Percentiles rank a stretch among this genome's conserved stretches.
Conservation (phyloP, 2,329 filamentous ascomycete genomes). For the Claviceps purpurea region DNA sequence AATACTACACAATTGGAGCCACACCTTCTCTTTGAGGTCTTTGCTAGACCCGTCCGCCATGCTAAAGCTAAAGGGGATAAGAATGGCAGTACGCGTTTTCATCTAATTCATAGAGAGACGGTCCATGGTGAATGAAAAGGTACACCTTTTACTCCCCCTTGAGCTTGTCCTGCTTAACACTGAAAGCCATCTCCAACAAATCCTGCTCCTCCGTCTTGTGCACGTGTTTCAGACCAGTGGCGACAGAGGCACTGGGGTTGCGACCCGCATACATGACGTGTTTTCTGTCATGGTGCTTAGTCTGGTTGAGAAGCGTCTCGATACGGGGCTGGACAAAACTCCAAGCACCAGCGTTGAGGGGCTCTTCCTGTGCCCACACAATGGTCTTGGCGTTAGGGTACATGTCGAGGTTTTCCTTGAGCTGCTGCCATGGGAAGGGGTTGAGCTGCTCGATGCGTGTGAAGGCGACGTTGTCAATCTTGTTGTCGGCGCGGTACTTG, state of each 20-base stretch:
- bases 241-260: slow-evolving; percentile 84
- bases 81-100: background rate
- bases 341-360: slow-evolving; percentile 94
- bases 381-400: slow-evolving; percentile 98
- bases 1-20: slow-evolving; percentile 6
- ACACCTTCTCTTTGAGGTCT: background rate
- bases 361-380: slow-evolving; percentile 96
- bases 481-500: slow-evolving; percentile 81
- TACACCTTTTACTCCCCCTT: slow-evolving; percentile 43
- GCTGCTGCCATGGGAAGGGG: slow-evolving; percentile 96
- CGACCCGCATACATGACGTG: slow-evolving; percentile 96
- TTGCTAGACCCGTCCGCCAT: background rate
- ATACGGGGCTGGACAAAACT: slow-evolving; percentile 94
- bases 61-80: too few relatives aligned
- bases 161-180: slow-evolving; percentile 53
- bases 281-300: slow-evolving; percentile 81
- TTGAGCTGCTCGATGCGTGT: slow-evolving; percentile 96
- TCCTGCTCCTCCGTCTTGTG: slow-evolving; percentile 92
- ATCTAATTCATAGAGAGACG: background rate
- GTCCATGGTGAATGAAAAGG: background rate
- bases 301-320: slow-evolving; percentile 90
- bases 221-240: slow-evolving; percentile 76
- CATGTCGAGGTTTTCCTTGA: slow-evolving; percentile 89
- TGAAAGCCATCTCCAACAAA: slow-evolving; percentile 53
- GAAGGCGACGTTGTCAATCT: slow-evolving; percentile 81